Percentiles rank a stretch among this genome's conserved stretches.
Conservation (phyloP, 2,329 filamentous ascomycete genomes). For the Colletotrichum euphorbiae region DNA sequence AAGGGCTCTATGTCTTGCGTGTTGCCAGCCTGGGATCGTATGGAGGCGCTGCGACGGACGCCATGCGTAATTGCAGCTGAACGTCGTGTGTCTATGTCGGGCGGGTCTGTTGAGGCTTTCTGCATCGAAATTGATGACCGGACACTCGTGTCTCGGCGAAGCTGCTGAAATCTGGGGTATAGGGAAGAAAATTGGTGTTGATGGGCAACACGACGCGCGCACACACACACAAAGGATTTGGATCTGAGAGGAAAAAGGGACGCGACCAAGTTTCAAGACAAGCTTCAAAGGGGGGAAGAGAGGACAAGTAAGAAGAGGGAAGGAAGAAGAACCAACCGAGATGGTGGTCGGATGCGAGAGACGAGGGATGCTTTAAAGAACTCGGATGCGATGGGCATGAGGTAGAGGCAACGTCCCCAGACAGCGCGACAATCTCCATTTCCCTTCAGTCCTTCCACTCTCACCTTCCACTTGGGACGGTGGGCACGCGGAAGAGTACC, state of each 20-base stretch:
- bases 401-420: constrained; percentile 34
- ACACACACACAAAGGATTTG: neutral
- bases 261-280: constrained; percentile 22
- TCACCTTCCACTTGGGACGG: constrained; percentile 3
- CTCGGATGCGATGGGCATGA: constrained; percentile 27
- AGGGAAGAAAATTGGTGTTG: neutral
- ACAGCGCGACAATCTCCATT: neutral
- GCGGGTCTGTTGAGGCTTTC: constrained; percentile 65
- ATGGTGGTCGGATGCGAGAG: constrained; percentile 28
- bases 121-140: constrained; percentile 67
- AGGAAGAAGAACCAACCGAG: neutral
- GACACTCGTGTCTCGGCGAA: constrained; percentile 39
- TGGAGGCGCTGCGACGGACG: constrained; percentile 53
- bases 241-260: neutral
- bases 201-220: too few relatives aligned
- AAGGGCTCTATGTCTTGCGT: constrained; percentile 36
- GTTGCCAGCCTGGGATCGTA: constrained; percentile 47
- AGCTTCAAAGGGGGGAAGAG: constrained; percentile 26
- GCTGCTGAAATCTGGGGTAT: neutral
- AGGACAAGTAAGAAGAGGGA: constrained; percentile 26
- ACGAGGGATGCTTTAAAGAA: constrained; percentile 33
- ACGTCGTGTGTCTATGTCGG: constrained; percentile 67
- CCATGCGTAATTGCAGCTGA: constrained; percentile 67
- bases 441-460: neutral
- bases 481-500: constrained; percentile 26